phyloP scores from a whole-genome alignment of 345 rosid species.

The Dipteronia sinensis region DNA sequence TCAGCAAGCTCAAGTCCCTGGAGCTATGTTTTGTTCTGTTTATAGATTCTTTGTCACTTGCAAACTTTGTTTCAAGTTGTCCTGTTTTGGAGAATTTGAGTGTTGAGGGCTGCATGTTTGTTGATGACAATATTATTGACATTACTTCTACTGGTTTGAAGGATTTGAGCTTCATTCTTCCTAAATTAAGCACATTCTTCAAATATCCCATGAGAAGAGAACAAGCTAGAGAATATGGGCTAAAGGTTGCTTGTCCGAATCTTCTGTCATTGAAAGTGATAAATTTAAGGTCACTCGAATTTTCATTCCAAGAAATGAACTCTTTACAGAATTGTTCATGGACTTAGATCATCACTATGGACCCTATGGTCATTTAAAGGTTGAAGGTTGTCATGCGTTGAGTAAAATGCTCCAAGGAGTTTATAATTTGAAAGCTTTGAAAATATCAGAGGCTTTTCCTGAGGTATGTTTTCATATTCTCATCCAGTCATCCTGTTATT shows the following conservation, averaged over 20 bases:
- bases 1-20: background rate
- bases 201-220: no score
- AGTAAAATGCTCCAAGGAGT: background rate
- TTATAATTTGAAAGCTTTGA: background rate
- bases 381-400: background rate
- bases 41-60: background rate
- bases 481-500: no score
- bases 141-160: background rate
- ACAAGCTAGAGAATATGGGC: background rate
- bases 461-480: no score
- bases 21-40: background rate
- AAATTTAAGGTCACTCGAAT: background rate
- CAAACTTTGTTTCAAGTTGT: slow-evolving; percentile 13
- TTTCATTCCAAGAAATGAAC: background rate
- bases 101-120: background rate
- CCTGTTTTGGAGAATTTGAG: slow-evolving; percentile 2
- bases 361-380: no score
- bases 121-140: background rate
- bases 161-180: background rate
- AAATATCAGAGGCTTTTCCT: no score
- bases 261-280: background rate
- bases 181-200: no score
- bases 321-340: background rate
- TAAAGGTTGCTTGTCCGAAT: background rate
- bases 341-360: background rate